Evolutionary conservation across 495 filamentous ascomycete species (phyloP), one percentile per base, ranked within the genome.

Genomic region (Trichoderma virens): DNA sequence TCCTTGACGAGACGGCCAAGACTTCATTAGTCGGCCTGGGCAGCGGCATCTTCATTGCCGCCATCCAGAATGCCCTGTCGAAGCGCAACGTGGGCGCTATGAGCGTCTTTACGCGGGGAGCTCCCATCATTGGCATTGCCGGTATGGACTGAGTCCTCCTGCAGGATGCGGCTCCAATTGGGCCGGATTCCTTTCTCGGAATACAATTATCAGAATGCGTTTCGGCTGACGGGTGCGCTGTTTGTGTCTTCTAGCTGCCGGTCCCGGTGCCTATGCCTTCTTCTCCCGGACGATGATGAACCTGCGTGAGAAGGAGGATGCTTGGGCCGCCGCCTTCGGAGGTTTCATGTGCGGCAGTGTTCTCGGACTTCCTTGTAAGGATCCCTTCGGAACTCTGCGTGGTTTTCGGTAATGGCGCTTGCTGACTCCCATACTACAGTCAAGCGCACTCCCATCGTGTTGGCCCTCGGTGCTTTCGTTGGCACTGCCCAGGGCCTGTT

Each of bases 51-150:
- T 79, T 90, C 71, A 70, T 87, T 62, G 87, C 93, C 5, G 89
- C 90, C 32, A 80, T 93, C 61, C 91, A 92, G 78, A 97, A 95
- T 76, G 88, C 92, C 34, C 83, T 97, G 63, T 80, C 85, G 20
- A 91, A 85, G 75, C 82, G 83, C 68, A 95, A 96, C 73, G 80
- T 94, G 62, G 88, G 90, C 56, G 82, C 84, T 25, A 84, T 83
- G 78, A 87, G 90, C 66, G 82, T 96, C 56, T 86, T 98, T 74
- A 88, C 88, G 16, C 83, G 86, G 62, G 66, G 72, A 59, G 79
- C 76, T 60, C 65, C 71, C 67, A 72, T 70, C 20, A 71, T 79
- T 27, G 70, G 69, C 14, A 71, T 70, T 13, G 71, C 79, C 61
- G 71, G 79, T 81, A 75, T 31, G 75, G 43, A 47, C n/a, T 34